These are phyloP conservation scores for Akanthomyces lecanii DNA, from an alignment of 2,329 filamentous ascomycete species.

Conservation along the genomic window DNA sequence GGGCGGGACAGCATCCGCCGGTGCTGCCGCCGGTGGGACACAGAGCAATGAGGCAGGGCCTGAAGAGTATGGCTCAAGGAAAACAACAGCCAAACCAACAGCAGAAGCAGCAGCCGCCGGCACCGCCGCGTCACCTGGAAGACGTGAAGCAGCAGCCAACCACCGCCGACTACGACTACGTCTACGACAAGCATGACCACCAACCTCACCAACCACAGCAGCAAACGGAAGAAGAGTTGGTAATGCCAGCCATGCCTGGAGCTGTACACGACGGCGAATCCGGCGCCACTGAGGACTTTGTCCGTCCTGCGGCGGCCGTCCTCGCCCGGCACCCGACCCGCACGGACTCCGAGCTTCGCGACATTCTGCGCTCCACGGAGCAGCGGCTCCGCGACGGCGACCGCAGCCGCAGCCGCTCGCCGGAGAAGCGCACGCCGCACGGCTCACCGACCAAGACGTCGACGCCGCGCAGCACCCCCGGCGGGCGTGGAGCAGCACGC, in stretches of 20 bases:
- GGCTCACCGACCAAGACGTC: slow-evolving; percentile 25
- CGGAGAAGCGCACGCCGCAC: slow-evolving; percentile 28
- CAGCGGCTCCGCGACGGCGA: slow-evolving; percentile 42
- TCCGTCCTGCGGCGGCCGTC: not conserved
- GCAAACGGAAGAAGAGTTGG: slow-evolving; percentile 4
- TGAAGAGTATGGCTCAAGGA: not conserved
- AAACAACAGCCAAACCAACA: slow-evolving; percentile 9
- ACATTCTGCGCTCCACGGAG: slow-evolving; percentile 52
- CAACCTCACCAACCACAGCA: not conserved
- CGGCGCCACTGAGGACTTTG: not conserved
- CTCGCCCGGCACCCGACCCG: slow-evolving; percentile 3
- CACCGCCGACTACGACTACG: not conserved
- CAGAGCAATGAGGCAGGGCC: not conserved
- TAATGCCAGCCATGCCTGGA: not conserved
- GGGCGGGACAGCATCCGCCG: slow-evolving; percentile 26
- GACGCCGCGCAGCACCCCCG: slow-evolving; percentile 1
- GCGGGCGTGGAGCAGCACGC: not conserved
- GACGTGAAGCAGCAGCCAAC: not conserved
- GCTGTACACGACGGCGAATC: not conserved
- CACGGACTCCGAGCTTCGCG: slow-evolving; percentile 45
- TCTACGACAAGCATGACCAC: not conserved
- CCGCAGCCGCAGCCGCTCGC: slow-evolving; percentile 24
- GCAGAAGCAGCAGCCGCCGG: slow-evolving; percentile 15
- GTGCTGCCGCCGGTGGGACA: slow-evolving; percentile 7
- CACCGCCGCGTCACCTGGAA: slow-evolving; percentile 6